Percentiles rank a stretch among this genome's conserved stretches.
Conservation (phyloP, 257 asterid genomes). For the Nicotiana attenuata region DNA sequence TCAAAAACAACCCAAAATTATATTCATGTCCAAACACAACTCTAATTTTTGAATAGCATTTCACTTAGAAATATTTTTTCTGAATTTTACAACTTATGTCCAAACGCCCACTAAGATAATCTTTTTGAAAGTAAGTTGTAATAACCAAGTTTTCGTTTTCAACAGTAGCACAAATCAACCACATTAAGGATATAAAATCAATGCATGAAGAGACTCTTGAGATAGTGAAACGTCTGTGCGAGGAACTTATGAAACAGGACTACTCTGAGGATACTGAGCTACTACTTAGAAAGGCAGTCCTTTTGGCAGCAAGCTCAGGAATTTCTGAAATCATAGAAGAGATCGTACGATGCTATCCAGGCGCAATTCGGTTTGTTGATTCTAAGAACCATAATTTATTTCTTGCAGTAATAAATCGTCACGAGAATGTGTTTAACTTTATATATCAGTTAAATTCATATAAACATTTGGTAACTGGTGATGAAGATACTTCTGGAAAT, state of each 20-base stretch:
- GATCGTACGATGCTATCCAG: slow-evolving; percentile 32
- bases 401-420: slow-evolving; percentile 29
- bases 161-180: background rate
- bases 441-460: slow-evolving; percentile 32
- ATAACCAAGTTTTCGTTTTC: background rate
- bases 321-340: slow-evolving; percentile 36
- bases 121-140: no score
- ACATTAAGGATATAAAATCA: slow-evolving; percentile 7
- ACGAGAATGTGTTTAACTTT: slow-evolving; percentile 34
- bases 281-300: slow-evolving; percentile 8
- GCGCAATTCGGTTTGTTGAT: slow-evolving; percentile 30
- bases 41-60: no score
- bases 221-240: slow-evolving; percentile 27
- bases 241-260: slow-evolving; percentile 21
- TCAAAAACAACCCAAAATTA: no score
- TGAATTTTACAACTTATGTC: no score
- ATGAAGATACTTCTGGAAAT: slow-evolving; percentile 17
- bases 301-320: slow-evolving; percentile 29
- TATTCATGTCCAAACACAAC: no score
- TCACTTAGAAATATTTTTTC: no score
- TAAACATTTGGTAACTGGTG: slow-evolving; percentile 21
- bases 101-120: no score
- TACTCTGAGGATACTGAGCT: slow-evolving; percentile 18
- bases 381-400: slow-evolving; percentile 26
- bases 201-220: slow-evolving; percentile 34